A percentile compares a stretch with the other conserved stretches of the same genome.
phyloP scores from a whole-genome alignment of 208 protist genomes.

The Leishmania guyanensis region DNA sequence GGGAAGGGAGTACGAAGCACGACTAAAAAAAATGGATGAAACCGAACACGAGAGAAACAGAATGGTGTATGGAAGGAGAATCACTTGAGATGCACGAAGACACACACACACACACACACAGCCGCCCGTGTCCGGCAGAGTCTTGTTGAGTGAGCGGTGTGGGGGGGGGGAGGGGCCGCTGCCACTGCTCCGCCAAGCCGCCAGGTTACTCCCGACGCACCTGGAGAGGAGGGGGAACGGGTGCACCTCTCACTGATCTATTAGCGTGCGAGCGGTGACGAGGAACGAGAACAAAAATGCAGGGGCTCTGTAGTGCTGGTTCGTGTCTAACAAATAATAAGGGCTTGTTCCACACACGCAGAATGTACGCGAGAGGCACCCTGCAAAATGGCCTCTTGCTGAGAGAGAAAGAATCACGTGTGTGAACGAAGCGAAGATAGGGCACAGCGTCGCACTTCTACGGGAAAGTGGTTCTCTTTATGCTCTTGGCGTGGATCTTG shows the following conservation, averaged over 20 bases:
- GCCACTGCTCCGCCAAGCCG: not conserved
- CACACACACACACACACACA: not conserved
- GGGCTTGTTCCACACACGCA: not conserved
- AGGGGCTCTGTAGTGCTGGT: not conserved
- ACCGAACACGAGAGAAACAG: conserved; percentile 16
- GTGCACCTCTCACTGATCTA: not conserved
- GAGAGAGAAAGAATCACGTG: not conserved
- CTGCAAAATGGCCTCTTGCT: not conserved
- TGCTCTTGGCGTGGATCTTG: not conserved
- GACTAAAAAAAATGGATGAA: conserved; percentile 8
- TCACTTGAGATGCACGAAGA: not conserved
- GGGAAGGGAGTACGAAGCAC: not conserved
- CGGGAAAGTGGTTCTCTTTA: not conserved
- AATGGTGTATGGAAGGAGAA: conserved; percentile 1
- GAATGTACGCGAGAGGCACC: not conserved
- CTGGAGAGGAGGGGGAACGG: not conserved
- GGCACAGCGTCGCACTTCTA: not conserved
- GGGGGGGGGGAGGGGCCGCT: not conserved
- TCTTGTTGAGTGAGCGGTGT: not conserved
- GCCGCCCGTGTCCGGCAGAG: not conserved
- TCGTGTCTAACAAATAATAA: conserved; percentile 1
- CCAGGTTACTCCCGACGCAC: not conserved
- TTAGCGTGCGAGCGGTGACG: not conserved
- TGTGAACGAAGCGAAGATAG: not conserved
- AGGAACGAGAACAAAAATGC: not conserved